Percentiles rank a stretch among this genome's conserved stretches.
Conservation (phyloP, 805 yeast species). For the Kluyveromyces dobzhanskii region DNA sequence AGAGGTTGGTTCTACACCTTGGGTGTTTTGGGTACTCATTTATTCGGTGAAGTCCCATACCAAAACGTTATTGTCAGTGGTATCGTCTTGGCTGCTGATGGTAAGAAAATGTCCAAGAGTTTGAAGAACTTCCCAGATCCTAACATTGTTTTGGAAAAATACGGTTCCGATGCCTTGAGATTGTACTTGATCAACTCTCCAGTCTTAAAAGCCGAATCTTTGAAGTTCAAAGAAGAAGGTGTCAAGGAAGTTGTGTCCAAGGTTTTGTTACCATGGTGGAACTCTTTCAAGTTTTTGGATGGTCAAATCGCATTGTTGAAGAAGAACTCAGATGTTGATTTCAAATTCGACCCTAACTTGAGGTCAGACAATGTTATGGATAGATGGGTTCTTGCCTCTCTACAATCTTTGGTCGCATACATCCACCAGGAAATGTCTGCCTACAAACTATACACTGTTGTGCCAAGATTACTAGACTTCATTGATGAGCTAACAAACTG, state of each 20-base stretch:
- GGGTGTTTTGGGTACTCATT: constrained; percentile 89
- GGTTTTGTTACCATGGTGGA: constrained; percentile 98
- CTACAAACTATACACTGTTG: constrained; percentile 91
- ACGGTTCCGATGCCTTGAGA: constrained; percentile 98
- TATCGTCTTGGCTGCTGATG: constrained; percentile 94
- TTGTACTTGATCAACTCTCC: constrained; percentile 95
- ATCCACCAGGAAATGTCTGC: constrained; percentile 85
- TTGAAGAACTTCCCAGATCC: constrained; percentile 98
- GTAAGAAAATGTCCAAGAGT: constrained; percentile 98
- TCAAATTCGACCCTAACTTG: constrained; percentile 58
- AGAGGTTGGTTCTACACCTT: constrained; percentile 99
- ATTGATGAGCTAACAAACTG: constrained; percentile 95
- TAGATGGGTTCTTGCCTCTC: constrained; percentile 93
- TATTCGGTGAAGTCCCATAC: constrained; percentile 88
- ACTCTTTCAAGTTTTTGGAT: constrained; percentile 91
- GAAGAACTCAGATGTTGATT: constrained; percentile 64
- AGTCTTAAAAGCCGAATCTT: constrained; percentile 90
- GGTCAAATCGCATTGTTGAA: constrained; percentile 82
- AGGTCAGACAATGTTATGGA: constrained; percentile 89
- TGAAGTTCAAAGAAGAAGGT: constrained; percentile 97
- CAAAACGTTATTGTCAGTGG: constrained; percentile 94
- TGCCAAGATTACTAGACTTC: constrained; percentile 79
- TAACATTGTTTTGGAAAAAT: constrained; percentile 63
- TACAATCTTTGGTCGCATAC: constrained; percentile 80
- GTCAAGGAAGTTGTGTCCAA: constrained; percentile 95